These are phyloP conservation scores for Wickerhamomyces tratensis DNA, from an alignment of 805 yeast species.

Conservation along the genomic window DNA sequence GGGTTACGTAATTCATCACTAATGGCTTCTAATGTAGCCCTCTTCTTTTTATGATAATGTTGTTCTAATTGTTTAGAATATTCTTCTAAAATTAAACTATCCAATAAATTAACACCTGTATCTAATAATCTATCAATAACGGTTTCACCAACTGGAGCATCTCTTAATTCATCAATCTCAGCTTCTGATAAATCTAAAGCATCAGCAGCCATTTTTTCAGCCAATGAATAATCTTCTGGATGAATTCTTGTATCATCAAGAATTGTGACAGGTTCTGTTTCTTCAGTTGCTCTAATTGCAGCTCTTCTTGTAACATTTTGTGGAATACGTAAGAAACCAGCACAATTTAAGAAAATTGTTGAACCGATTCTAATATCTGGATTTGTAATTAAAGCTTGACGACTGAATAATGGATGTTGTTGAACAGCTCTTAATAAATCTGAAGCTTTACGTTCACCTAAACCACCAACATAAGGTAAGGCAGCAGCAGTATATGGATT, in stretches of 20 bases:
- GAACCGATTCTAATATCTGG: constrained; percentile 58
- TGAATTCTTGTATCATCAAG: constrained; percentile 94
- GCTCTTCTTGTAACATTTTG: constrained; percentile 37
- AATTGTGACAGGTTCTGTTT: constrained; percentile 57
- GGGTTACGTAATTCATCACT: constrained; percentile 81
- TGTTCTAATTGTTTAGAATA: constrained; percentile 84
- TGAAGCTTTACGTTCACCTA: constrained; percentile 92
- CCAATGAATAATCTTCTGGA: constrained; percentile 95
- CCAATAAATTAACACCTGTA: constrained; percentile 62
- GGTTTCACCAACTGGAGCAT: constrained; percentile 63
- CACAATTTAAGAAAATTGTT: constrained; percentile 81
- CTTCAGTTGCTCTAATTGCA: constrained; percentile 22
- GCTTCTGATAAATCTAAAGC: constrained; percentile 95
- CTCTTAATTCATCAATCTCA: constrained; percentile 71
- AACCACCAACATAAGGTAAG: constrained; percentile 76
- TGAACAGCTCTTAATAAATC: constrained; percentile 79
- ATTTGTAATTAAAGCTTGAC: constrained; percentile 79
- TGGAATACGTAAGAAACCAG: constrained; percentile 79
- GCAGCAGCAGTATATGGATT: constrained; percentile 61
- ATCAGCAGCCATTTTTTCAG: constrained; percentile 96
- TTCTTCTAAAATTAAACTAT: constrained; percentile 81
- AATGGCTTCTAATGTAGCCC: constrained; percentile 75
- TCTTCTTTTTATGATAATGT: constrained; percentile 61
- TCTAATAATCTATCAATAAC: constrained; percentile 52
- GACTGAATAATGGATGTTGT: constrained; percentile 49